Evolutionary conservation across 495 filamentous ascomycete species (phyloP).

Genomic region (Aspergillus ostianus): DNA sequence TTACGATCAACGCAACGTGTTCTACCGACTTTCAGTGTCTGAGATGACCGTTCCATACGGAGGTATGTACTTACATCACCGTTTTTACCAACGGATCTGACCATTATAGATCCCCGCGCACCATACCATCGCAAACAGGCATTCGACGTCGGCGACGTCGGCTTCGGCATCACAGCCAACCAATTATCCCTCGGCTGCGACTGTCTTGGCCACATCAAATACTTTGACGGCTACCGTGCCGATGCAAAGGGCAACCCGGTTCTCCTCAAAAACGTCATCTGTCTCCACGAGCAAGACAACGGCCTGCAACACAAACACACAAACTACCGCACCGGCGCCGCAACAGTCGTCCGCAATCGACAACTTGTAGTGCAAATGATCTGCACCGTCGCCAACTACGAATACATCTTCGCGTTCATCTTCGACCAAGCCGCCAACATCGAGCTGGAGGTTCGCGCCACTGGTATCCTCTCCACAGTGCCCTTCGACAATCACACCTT

Average conservation of each 20-base stretch:
- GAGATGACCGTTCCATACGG: constrained; percentile 75
- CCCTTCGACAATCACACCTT: constrained; percentile 59
- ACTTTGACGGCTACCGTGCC: constrained; percentile 58
- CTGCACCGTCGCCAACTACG: constrained; percentile 78
- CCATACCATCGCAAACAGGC: constrained; percentile 70
- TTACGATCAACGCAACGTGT: constrained; percentile 67
- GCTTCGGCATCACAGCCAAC: constrained; percentile 65
- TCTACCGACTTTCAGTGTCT: constrained; percentile 72
- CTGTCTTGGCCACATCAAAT: constrained; percentile 66
- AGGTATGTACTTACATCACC: constrained; percentile 23
- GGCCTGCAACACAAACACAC: constrained; percentile 70
- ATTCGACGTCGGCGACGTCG: constrained; percentile 72
- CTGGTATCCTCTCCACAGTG: constrained; percentile 82
- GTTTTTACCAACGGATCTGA: constrained; percentile 8
- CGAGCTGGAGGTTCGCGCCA: constrained; percentile 80
- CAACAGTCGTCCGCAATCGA: constrained; percentile 59
- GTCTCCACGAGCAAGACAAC: constrained; percentile 68
- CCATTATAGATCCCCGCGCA: constrained; percentile 54
- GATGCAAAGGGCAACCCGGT: constrained; percentile 53
- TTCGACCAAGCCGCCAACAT: constrained; percentile 85
- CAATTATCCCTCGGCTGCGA: constrained; percentile 68
- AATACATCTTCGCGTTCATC: constrained; percentile 81
- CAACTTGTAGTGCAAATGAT: constrained; percentile 71
- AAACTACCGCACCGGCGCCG: constrained; percentile 61
- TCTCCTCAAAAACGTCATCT: constrained; percentile 58